Base-by-base conservation (phyloP, 140 eudicot genomes). In the Cichorium intybus region DNA sequence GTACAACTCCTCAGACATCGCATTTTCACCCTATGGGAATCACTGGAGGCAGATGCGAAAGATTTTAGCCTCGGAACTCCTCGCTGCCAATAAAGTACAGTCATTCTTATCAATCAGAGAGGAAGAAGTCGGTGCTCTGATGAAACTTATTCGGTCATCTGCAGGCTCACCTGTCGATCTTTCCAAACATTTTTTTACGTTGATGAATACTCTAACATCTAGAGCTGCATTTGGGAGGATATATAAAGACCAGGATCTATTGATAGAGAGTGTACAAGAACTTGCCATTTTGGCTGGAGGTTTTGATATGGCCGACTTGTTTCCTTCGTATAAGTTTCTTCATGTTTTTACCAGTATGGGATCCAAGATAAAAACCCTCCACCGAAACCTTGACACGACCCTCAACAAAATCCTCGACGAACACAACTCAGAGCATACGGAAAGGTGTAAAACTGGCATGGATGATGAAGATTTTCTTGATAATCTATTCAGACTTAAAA, bases 221-320 rank as follows among this genome's bases (percentile, higher is more conserved):
- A 60, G 69, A 51, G 76, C 76, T 0, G 17, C 62, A 1, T 59
- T 71, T 18, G n/a, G n/a, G n/a, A n/a, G n/a, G n/a, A n/a, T n/a
- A n/a, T n/a, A n/a, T n/a, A n/a, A n/a, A n/a, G n/a, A n/a, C n/a
- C n/a, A n/a, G n/a, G n/a, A n/a, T n/a, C n/a, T n/a, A n/a, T n/a
- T n/a, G n/a, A n/a, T n/a, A n/a, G n/a, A n/a, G n/a, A n/a, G n/a
- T n/a, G n/a, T n/a, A n/a, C n/a, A n/a, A n/a, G n/a, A n/a, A n/a
- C n/a, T n/a, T n/a, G n/a, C n/a, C n/a, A n/a, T n/a, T n/a, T n/a
- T n/a, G n/a, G n/a, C n/a, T n/a, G n/a, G n/a, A n/a, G n/a, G n/a
- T n/a, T n/a, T n/a, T n/a, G n/a, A n/a, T n/a, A n/a, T n/a, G n/a
- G n/a, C n/a, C 69, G 76, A 35, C 12, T 31, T 63, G 6, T 63